A percentile compares a stretch with the other conserved stretches of the same genome.
Evolutionary conservation across 768 basidiomycete genomes (phyloP).

Genomic region (Piloderma croceum): DNA sequence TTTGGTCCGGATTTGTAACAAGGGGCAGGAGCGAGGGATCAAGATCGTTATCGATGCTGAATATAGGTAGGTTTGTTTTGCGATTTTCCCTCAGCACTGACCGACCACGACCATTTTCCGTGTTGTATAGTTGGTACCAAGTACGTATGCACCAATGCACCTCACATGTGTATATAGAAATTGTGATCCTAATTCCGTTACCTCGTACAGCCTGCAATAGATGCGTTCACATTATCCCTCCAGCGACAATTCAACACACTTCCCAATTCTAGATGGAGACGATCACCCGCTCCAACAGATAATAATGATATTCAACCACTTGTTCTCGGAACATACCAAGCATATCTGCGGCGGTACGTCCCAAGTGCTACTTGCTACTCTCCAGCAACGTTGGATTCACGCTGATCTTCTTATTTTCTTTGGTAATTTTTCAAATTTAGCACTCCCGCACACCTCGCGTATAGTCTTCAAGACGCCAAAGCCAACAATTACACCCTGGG

Average conservation of each 20-base stretch:
- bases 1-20: constrained; percentile 57
- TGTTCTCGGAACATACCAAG: constrained; percentile 84
- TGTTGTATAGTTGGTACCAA: constrained; percentile 47
- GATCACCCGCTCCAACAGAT: too few relatives aligned
- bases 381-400: too few relatives aligned
- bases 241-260: constrained; percentile 71
- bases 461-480: constrained; percentile 61
- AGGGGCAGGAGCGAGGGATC: constrained; percentile 57
- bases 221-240: constrained; percentile 69
- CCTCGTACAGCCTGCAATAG: constrained; percentile 86
- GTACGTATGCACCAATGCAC: too few relatives aligned
- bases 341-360: constrained; percentile 70
- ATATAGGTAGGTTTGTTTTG: constrained; percentile 45
- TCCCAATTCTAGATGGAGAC: too few relatives aligned
- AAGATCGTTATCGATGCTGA: constrained; percentile 83
- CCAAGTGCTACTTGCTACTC: background rate
- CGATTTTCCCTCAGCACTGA: too few relatives aligned
- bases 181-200: too few relatives aligned
- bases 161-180: too few relatives aligned
- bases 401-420: constrained; percentile 1
- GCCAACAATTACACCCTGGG: constrained; percentile 69
- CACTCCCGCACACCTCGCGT: constrained; percentile 61
- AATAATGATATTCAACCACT: constrained; percentile 59
- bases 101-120: background rate
- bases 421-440: constrained; percentile 30